These are phyloP conservation scores for Podaxis carcinomalis DNA, from an alignment of 768 basidiomycete genomes.

Conservation along the genomic window DNA sequence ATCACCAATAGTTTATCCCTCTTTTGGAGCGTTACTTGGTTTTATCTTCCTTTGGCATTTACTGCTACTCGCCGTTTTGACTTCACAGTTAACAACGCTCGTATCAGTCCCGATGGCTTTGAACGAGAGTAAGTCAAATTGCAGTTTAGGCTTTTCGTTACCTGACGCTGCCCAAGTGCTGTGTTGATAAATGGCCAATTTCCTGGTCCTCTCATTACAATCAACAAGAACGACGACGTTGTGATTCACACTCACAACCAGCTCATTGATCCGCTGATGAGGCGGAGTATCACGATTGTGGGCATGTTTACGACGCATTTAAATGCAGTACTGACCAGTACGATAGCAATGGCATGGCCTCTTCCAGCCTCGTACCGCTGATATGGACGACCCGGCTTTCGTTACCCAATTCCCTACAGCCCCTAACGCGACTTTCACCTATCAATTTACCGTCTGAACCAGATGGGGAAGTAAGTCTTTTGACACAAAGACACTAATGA, in stretches of 20 bases:
- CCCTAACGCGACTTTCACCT: conserved; percentile 16
- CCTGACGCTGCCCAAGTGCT: conserved; percentile 12
- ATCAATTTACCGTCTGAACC: conserved; percentile 1
- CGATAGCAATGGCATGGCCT: conserved; percentile 8
- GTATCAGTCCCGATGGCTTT: conserved; percentile 39
- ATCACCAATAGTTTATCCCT: background rate
- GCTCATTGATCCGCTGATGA: conserved; percentile 29
- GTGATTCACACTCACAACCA: conserved; percentile 29
- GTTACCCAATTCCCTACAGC: conserved; percentile 15
- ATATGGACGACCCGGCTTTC: conserved; percentile 37
- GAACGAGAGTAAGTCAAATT: conserved; percentile 13
- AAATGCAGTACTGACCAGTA: background rate
- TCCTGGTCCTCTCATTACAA: conserved; percentile 36
- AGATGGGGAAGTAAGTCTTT: conserved; percentile 11
- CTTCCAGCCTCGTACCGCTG: conserved; percentile 40
- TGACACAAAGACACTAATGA: background rate
- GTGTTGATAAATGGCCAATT: conserved; percentile 37
- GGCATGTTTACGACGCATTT: background rate
- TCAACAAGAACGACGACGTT: conserved; percentile 31
- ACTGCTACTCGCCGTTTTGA: conserved; percentile 2
- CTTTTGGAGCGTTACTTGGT: background rate
- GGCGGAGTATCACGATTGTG: conserved; percentile 27
- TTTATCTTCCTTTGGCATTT: background rate
- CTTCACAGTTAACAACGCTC: conserved; percentile 30
- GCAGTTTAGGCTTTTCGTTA: background rate